Evolutionary conservation across 1,139 yeast genomes (phyloP), one percentile per base, ranked within the genome.

Genomic region (Hyphopichia wangnamkhiaoensis): DNA sequence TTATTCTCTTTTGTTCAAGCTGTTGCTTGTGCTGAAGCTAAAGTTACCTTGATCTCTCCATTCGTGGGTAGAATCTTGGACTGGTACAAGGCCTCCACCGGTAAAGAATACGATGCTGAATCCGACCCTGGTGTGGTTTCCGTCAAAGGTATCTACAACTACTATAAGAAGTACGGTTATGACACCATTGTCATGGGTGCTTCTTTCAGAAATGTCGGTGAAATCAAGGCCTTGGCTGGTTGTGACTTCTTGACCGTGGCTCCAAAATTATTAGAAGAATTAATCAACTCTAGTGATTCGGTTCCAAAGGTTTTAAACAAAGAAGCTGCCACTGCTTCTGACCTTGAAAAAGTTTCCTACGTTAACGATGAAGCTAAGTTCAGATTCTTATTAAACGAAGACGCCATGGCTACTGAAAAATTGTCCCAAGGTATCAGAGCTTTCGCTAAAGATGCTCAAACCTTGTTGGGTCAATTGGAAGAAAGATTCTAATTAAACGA

Each of bases 111-210:
- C 80, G 74, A 80, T 40, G 74, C 76, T 52, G 95, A 84, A 65
- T 67, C 80, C 46, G 98, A 93, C 72, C 98, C 98, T 51, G 99
- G 98, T 85, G 98, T 93, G 50, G 47, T 75, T 45, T 89, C 97
- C 38, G 99, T 93, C 57, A 84, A 82, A 69, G 64, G 63, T 46
- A 93, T 93, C 68, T 93, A 68, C 88, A 87, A 91, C 86, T 93
- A 93, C 84, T 93, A 93, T 87, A 93, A 93, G 84, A 93, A 93
- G 78, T 89, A 69, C 71, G 94, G 84, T 55, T 93, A 93, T 83
- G 79, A 93, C 61, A 93, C 98, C 70, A 91, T 93, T 66, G 98
- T 93, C 62, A 93, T 93, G 98, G 99, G 98, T 71, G 99, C 99
- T 48, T 91, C 98, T 44, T 93, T 93, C 91, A 91, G 99, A 84